A percentile compares a stretch with the other conserved stretches of the same genome.
phyloP scores from a whole-genome alignment of 768 basidiomycete genomes.

The Phaeotremella fagi region DNA sequence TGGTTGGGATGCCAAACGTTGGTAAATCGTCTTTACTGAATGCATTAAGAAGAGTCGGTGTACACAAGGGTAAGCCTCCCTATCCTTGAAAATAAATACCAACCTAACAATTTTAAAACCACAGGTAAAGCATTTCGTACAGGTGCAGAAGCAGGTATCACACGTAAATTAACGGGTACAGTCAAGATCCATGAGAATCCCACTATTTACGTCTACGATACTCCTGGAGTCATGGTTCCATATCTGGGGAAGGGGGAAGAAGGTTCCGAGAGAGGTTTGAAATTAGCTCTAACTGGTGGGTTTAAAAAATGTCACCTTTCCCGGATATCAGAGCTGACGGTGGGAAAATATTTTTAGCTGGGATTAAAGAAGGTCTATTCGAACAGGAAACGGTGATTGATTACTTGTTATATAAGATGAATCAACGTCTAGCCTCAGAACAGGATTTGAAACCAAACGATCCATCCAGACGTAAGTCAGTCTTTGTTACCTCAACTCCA shows the following conservation, averaged over 20 bases:
- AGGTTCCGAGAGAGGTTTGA: conserved; percentile 86
- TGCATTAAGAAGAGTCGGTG: conserved; percentile 77
- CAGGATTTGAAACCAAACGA: conserved; percentile 21
- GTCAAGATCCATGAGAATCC: conserved; percentile 77
- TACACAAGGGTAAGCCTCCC: conserved; percentile 67
- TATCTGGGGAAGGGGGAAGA: conserved; percentile 79
- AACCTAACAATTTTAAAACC: conserved; percentile 7
- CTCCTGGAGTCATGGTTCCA: conserved; percentile 94
- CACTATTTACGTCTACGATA: conserved; percentile 83
- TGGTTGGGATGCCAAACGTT: conserved; percentile 95
- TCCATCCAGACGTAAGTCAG: conserved; percentile 43
- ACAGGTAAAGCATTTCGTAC: conserved; percentile 86
- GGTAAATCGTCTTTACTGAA: conserved; percentile 95
- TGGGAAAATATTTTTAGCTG: conserved; percentile 28
- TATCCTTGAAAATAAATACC: background rate
- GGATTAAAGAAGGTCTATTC: conserved; percentile 89
- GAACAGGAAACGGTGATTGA: conserved; percentile 76
- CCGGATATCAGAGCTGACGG: background rate
- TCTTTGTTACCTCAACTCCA: background rate
- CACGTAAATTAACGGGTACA: conserved; percentile 79
- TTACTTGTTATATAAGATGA: conserved; percentile 81
- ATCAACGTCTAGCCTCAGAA: conserved; percentile 51
- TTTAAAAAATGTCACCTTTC: background rate
- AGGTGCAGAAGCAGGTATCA: conserved; percentile 83
- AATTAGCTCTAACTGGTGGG: conserved; percentile 84